Base-by-base conservation (phyloP, 306 rosid species). In the Acacia acuminata region DNA sequence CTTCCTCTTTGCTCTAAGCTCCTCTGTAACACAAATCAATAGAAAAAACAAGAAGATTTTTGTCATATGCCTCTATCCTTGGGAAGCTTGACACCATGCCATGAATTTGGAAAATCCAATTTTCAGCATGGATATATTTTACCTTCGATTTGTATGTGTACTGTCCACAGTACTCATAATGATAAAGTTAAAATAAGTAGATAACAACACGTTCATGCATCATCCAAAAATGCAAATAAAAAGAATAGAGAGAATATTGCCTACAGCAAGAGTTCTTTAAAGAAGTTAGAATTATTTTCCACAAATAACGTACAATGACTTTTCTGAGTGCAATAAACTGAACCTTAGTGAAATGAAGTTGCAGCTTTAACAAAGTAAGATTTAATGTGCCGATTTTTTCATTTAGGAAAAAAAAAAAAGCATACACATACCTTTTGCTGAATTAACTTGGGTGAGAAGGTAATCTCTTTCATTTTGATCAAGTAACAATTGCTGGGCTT, bases 391-490 rank as follows among this genome's bases (percentile, higher is more conserved):
- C 73, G 55, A 66, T n/a, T 67, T 50, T 55, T 17, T 56, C n/a
- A 13, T 17, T 0, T 4, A 4, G n/a, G 0, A 60, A 60, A 22
- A 66, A 78, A 40, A 83, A 34, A 32, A 32, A 4, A 66, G 51
- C 14, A 10, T 8, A 66, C 65, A 86, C 94, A 85, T 71, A 93
- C 99, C 99, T 94, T 96, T 96, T 30, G 99, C 99, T 27, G 99
- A 89, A 79, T 83, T 87, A 71, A 94, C 96, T 85, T 92, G 99
- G 87, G 91, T 90, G 76, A 92, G 88, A 84, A 96, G 83, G 84
- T 96, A 96, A 85, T 91, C 98, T 79, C 96, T 94, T 88, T 96
- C 98, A 85, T 93, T 94, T 85, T 89, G 89, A 85, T 96, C 98
- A n/a, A 90, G 94, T 86, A 96, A 86, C 79, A 96, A 89, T 68